phyloP scores from a whole-genome alignment of 306 rosid genomes.

The Malus sieversii region DNA sequence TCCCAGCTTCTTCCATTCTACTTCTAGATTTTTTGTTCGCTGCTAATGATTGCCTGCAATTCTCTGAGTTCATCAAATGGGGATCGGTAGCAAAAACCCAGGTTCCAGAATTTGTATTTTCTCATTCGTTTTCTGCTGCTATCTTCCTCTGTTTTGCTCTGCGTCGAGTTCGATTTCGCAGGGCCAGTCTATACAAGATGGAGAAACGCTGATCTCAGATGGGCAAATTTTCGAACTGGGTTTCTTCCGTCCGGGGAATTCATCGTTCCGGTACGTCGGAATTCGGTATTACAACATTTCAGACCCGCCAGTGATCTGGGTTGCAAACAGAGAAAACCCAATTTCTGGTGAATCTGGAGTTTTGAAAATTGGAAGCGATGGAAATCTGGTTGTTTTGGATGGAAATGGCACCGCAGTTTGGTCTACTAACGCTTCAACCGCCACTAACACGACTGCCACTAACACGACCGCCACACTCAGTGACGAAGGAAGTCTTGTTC shows the following conservation, averaged over 20 bases:
- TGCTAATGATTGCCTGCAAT: not conserved
- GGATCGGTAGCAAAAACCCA: not conserved
- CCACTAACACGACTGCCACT: slow-evolving; percentile 12
- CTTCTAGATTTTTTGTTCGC: not conserved
- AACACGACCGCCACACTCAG: slow-evolving; percentile 25
- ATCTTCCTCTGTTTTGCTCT: slow-evolving; percentile 17
- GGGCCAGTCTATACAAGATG: slow-evolving; percentile 26
- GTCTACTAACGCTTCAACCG: slow-evolving; percentile 32
- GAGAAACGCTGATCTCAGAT: slow-evolving; percentile 28
- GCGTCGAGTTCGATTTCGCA: slow-evolving; percentile 31
- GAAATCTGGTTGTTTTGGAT: slow-evolving; percentile 40
- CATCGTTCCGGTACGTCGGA: slow-evolving; percentile 53
- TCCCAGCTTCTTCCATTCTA: not conserved
- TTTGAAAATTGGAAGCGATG: slow-evolving; percentile 31
- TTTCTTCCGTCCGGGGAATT: slow-evolving; percentile 41
- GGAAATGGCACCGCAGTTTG: slow-evolving; percentile 29
- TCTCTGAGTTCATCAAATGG: slow-evolving; percentile 11
- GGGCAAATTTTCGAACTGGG: slow-evolving; percentile 42
- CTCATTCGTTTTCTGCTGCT: slow-evolving; percentile 10
- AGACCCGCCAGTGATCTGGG: slow-evolving; percentile 33
- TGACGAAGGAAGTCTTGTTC: slow-evolving; percentile 43
- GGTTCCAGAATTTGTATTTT: not conserved
- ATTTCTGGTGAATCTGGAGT: slow-evolving; percentile 34
- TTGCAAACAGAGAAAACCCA: slow-evolving; percentile 61
- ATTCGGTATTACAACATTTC: slow-evolving; percentile 51